Evolutionary conservation across 75 land plant genomes (phyloP).

Genomic region (Larix kaempferi): DNA sequence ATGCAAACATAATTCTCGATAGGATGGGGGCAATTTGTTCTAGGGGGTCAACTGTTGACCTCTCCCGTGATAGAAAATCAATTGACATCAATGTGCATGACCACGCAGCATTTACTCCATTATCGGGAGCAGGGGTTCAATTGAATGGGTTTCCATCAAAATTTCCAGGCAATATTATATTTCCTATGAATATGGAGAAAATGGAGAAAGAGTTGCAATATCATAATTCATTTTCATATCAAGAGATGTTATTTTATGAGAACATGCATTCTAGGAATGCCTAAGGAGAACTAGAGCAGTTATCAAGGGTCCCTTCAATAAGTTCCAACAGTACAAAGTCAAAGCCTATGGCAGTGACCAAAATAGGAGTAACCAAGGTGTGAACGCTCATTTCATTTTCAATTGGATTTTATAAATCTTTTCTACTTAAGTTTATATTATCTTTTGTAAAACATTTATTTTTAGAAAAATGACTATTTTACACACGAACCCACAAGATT

Average conservation of each 20-base stretch:
- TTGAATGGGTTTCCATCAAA: neutral
- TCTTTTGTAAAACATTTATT: neutral
- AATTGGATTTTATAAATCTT: conserved; percentile 1
- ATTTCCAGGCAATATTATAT: neutral
- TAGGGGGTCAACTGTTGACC: conserved; percentile 8
- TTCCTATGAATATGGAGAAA: conserved; percentile 1
- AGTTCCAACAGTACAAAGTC: conserved; percentile 28
- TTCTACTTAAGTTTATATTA: neutral
- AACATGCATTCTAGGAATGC: neutral
- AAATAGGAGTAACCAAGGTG: conserved; percentile 47
- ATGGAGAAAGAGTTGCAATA: neutral
- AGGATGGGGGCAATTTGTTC: conserved; percentile 16
- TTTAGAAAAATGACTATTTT: neutral
- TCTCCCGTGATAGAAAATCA: neutral
- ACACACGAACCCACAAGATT: neutral
- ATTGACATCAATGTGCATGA: neutral
- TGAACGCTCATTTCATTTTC: neutral
- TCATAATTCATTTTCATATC: neutral
- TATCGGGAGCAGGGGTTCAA: no score
- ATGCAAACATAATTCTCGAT: neutral
- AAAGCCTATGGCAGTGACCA: conserved; percentile 30
- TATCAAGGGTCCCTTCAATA: conserved; percentile 25
- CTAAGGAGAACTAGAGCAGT: conserved; percentile 17
- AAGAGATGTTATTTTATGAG: neutral
- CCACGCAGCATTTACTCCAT: neutral